phyloP scores from a whole-genome alignment of 2,329 filamentous ascomycete species.

The Hypocrella siamensis region DNA sequence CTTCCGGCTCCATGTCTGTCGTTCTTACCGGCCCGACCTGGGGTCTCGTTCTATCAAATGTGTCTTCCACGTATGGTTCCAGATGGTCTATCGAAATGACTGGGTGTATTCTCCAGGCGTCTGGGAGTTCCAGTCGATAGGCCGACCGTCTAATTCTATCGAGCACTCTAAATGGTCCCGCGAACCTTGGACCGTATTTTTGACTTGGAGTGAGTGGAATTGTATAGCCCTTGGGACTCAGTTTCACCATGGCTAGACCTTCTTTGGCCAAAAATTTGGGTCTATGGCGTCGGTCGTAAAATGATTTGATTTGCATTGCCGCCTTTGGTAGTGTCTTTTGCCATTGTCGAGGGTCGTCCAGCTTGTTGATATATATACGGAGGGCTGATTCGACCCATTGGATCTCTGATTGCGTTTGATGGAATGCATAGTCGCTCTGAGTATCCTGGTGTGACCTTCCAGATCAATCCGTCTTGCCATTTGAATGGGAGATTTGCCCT shows the following conservation, averaged over 20 bases:
- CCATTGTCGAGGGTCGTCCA: neutral
- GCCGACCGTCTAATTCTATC: neutral
- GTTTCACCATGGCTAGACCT: neutral
- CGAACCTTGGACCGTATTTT: neutral
- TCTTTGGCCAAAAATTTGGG: no score
- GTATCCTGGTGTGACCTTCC: neutral
- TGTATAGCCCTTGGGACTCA: neutral
- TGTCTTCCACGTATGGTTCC: neutral
- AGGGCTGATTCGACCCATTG: neutral
- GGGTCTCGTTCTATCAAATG: neutral
- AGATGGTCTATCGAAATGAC: neutral
- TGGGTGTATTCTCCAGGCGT: neutral
- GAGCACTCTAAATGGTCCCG: neutral
- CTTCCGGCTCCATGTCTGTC: no score
- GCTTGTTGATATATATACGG: neutral
- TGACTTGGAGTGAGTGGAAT: neutral
- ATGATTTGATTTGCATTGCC: no score
- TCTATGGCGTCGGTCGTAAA: no score
- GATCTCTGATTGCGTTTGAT: neutral
- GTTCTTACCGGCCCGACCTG: neutral
- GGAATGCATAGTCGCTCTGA: neutral
- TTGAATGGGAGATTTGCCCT: neutral
- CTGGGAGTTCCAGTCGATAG: neutral
- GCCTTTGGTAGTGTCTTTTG: constrained; percentile 1
- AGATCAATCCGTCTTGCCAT: neutral